These are phyloP conservation scores for Solanum aculeatissimum DNA, from an alignment of 305 asterid species.

Conservation along the genomic window DNA sequence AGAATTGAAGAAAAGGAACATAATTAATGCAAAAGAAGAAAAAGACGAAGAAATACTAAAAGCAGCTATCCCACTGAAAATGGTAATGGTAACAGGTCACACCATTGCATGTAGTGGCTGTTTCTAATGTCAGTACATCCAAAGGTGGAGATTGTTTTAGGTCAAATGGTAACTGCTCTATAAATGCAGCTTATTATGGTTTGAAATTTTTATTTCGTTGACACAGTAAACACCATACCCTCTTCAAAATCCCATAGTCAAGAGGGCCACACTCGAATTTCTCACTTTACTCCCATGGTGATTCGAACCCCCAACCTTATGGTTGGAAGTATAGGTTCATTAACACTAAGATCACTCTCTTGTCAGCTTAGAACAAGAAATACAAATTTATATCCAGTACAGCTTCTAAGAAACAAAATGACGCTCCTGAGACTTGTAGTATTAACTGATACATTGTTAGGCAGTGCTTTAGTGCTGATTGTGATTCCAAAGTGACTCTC, in stretches of 20 bases:
- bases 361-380: neutral
- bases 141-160: neutral
- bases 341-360: neutral
- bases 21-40: neutral
- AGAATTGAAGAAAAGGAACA: neutral
- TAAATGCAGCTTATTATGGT: neutral
- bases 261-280: neutral
- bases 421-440: neutral
- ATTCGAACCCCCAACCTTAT: neutral
- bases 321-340: neutral
- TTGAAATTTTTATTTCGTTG: neutral
- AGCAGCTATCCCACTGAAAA: neutral
- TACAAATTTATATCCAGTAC: neutral
- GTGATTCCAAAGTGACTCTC: neutral
- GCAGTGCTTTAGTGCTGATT: neutral
- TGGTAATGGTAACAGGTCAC: neutral
- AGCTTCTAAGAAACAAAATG: neutral
- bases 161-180: neutral
- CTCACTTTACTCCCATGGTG: neutral
- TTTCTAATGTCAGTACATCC: neutral
- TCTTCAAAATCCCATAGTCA: neutral
- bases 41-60: neutral
- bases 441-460: neutral
- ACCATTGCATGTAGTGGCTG: neutral
- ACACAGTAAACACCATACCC: neutral